These are phyloP conservation scores for Suhomyces ambrosiae DNA, from an alignment of 1,139 yeast genomes.

Conservation along the genomic window DNA sequence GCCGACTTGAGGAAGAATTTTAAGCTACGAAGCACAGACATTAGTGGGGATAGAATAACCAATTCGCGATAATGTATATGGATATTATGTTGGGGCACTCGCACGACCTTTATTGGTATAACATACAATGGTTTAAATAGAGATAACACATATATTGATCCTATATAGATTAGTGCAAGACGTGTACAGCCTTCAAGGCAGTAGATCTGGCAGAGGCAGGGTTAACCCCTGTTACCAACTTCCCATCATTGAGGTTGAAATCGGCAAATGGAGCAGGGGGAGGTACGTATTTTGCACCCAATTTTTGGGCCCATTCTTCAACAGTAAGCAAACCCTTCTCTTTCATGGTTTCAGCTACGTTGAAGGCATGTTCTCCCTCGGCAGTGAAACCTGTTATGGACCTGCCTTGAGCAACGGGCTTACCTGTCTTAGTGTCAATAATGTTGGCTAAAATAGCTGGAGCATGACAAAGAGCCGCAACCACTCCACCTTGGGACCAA, in stretches of 20 bases:
- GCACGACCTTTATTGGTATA: too few relatives aligned
- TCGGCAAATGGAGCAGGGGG: conserved; percentile 24
- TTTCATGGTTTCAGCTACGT: conserved; percentile 16
- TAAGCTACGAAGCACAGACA: conserved; percentile 20
- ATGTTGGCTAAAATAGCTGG: conserved; percentile 23
- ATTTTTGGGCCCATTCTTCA: conserved; percentile 16
- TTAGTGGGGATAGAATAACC: conserved; percentile 1
- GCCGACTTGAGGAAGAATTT: conserved; percentile 59
- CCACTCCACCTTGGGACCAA: conserved; percentile 21
- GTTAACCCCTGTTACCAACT: conserved; percentile 26
- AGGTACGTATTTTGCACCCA: conserved; percentile 21
- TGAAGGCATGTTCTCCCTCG: conserved; percentile 20
- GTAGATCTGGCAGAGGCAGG: conserved; percentile 54
- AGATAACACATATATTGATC: too few relatives aligned
- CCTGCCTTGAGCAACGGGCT: conserved; percentile 21
- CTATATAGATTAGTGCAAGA: too few relatives aligned
- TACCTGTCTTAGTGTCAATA: conserved; percentile 17
- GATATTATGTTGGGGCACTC: background rate
- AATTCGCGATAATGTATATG: too few relatives aligned
- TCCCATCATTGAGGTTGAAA: conserved; percentile 22
- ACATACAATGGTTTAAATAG: too few relatives aligned
- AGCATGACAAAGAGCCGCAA: conserved; percentile 28
- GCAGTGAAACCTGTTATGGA: conserved; percentile 25
- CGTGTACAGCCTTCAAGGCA: conserved; percentile 35
- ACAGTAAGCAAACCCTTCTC: conserved; percentile 16